phyloP scores from a whole-genome alignment of 768 basidiomycete genomes.

The Suillus sp. region DNA sequence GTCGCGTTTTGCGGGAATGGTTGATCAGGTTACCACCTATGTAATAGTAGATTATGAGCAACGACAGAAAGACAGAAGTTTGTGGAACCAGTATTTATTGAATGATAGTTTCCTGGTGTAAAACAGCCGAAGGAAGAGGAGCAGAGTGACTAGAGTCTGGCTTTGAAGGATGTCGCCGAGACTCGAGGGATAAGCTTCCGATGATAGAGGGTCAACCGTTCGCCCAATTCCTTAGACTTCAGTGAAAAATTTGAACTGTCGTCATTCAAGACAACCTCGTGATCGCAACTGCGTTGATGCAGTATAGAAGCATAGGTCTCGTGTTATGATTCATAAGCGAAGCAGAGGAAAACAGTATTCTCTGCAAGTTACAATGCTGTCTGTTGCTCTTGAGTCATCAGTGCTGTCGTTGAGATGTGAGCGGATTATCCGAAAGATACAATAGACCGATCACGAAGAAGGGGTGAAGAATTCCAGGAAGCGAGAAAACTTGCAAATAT shows the following conservation, averaged over 20 bases:
- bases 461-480: background rate
- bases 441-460: background rate
- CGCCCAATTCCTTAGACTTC: background rate
- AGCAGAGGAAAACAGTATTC: background rate
- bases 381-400: background rate
- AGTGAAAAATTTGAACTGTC: background rate
- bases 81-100: background rate
- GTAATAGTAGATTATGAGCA: background rate
- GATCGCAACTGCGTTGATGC: background rate
- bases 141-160: background rate
- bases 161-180: background rate
- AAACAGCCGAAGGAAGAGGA: background rate
- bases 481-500: background rate
- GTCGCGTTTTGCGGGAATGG: background rate
- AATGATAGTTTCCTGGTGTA: background rate
- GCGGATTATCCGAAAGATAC: background rate
- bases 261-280: background rate
- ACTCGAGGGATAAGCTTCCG: background rate
- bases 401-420: background rate
- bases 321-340: background rate
- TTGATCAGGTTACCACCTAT: background rate
- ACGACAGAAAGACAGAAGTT: background rate
- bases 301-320: background rate
- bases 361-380: background rate
- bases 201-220: background rate